Conservation (phyloP, 306 rosid species). For the Lotus japonicus region DNA sequence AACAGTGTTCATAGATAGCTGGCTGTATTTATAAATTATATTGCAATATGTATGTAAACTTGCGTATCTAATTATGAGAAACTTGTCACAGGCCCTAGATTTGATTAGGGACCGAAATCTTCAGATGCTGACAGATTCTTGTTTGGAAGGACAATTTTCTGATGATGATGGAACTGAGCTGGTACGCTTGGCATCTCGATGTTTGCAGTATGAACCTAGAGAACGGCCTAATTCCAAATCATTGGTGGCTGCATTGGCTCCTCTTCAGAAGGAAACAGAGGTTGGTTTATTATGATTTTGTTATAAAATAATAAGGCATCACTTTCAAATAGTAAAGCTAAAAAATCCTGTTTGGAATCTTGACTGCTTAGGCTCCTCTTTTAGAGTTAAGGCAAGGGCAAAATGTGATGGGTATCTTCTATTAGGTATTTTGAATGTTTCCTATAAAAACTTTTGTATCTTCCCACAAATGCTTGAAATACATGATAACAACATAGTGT, state of each 20-base stretch:
- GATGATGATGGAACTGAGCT: slow-evolving; percentile 71
- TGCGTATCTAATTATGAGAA: slow-evolving; percentile 17
- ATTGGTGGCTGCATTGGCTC: slow-evolving; percentile 58
- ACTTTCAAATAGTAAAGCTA: background rate
- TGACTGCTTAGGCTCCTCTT: background rate
- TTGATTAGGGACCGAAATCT: slow-evolving; percentile 71
- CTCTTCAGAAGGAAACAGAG: slow-evolving; percentile 82
- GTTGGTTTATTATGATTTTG: slow-evolving; percentile 26
- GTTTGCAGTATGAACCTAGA: slow-evolving; percentile 78
- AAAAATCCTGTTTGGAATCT: background rate
- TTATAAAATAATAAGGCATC: background rate
- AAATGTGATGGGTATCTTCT: background rate
- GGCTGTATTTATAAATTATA: background rate
- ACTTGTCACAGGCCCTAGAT: slow-evolving; percentile 63
- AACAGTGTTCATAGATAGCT: background rate
- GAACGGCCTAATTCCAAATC: slow-evolving; percentile 76
- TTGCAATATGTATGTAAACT: background rate
- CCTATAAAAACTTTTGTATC: background rate
- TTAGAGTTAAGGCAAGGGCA: background rate
- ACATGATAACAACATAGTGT: background rate
- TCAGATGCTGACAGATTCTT: slow-evolving; percentile 84
- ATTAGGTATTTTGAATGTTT: background rate
- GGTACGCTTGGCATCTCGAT: slow-evolving; percentile 59
- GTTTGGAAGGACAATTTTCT: slow-evolving; percentile 75
- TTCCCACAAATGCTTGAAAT: background rate